Percentiles rank a stretch among this genome's conserved stretches.
These are phyloP conservation scores for Pseudotsuga menziesii DNA, from an alignment of 75 land plant species.

Conservation along the genomic window DNA sequence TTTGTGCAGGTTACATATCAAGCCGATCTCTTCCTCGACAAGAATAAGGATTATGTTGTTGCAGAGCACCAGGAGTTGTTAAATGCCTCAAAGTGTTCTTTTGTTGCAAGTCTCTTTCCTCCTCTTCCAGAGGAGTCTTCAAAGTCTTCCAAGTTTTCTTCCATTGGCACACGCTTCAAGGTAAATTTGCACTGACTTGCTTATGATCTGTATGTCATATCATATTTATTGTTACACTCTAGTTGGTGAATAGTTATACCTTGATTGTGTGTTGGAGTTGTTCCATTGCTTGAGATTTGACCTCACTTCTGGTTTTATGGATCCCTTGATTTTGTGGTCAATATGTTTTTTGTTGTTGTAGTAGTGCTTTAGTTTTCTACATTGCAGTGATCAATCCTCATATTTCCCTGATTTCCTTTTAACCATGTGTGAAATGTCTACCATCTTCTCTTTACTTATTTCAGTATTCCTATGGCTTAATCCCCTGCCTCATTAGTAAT, in stretches of 20 bases:
- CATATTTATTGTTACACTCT: not conserved
- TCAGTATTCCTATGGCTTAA: not conserved
- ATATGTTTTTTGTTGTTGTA: not conserved
- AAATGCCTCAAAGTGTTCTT: slow-evolving; percentile 72
- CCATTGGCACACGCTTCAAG: slow-evolving; percentile 98
- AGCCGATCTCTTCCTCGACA: slow-evolving; percentile 83
- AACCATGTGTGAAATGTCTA: too few species aligned
- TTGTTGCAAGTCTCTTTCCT: slow-evolving; percentile 82
- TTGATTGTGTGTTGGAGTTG: too few species aligned
- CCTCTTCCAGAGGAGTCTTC: slow-evolving; percentile 64
- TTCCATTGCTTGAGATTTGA: not conserved
- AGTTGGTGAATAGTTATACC: not conserved
- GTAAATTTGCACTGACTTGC: slow-evolving; percentile 19
- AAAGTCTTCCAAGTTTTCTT: slow-evolving; percentile 94
- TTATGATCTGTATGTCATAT: not conserved
- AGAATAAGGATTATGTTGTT: slow-evolving; percentile 97
- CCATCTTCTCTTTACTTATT: too few species aligned
- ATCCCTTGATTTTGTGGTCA: not conserved
- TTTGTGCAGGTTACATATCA: slow-evolving; percentile 80
- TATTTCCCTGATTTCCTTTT: too few species aligned
- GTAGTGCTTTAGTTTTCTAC: not conserved
- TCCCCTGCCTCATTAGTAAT: not conserved
- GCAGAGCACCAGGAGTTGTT: slow-evolving; percentile 96
- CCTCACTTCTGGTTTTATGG: not conserved
- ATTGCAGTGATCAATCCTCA: not conserved